Evolutionary conservation across 768 basidiomycete genomes (phyloP).

Genomic region (Sarcodon sp.): DNA sequence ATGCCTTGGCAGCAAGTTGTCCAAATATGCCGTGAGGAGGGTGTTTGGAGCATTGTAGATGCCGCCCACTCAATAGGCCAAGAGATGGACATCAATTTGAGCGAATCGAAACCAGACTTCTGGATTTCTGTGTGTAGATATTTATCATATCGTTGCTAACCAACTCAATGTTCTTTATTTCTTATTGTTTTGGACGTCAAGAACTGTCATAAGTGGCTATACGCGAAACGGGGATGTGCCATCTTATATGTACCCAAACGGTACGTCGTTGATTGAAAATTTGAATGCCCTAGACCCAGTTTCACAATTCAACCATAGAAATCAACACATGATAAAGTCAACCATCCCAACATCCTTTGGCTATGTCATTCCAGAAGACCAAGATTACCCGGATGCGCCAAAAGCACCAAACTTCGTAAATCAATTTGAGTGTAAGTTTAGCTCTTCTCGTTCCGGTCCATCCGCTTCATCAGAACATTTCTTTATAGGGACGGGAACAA

Average conservation of each 20-base stretch:
- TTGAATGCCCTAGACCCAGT: neutral
- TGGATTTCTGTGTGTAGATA: constrained; percentile 50
- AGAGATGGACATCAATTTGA: constrained; percentile 46
- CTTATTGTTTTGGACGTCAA: constrained; percentile 12
- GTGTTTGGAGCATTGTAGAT: constrained; percentile 59
- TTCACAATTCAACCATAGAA: constrained; percentile 23
- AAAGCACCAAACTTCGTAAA: constrained; percentile 25
- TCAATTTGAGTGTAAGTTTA: constrained; percentile 39
- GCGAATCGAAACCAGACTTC: constrained; percentile 51
- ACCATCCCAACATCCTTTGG: constrained; percentile 41
- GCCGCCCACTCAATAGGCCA: constrained; percentile 75
- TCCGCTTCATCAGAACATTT: neutral
- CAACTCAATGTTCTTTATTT: neutral
- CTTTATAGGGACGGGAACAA: constrained; percentile 47
- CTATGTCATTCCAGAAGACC: constrained; percentile 36
- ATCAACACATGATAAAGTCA: constrained; percentile 49
- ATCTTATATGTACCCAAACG: constrained; percentile 63
- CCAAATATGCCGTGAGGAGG: constrained; percentile 46
- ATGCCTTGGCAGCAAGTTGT: constrained; percentile 68
- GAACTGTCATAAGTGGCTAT: constrained; percentile 86
- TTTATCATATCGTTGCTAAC: neutral
- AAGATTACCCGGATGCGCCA: constrained; percentile 12
- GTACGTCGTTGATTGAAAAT: constrained; percentile 16
- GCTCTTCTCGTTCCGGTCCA: neutral
- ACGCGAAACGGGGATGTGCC: constrained; percentile 52